Conservation (phyloP, 305 asterid genomes). For the Fraxinus albicans region DNA sequence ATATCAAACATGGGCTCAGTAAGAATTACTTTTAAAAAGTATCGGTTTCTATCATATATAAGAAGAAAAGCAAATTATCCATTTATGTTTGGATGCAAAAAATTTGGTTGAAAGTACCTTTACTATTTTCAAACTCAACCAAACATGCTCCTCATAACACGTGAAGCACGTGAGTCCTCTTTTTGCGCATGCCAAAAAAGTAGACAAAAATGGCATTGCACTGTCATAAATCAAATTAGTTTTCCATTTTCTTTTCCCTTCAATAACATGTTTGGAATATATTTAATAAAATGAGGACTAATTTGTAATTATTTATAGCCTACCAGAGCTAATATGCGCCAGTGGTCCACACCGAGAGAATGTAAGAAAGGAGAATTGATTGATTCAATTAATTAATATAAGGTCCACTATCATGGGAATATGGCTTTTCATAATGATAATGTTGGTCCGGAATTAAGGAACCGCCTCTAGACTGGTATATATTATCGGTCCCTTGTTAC, state of each 20-base stretch:
- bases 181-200: constrained; percentile 47
- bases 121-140: not conserved
- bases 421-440: constrained; percentile 14
- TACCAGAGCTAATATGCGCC: constrained; percentile 14
- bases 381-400: too few relatives aligned
- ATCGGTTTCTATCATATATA: too few relatives aligned
- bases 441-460: constrained; percentile 49
- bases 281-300: not conserved
- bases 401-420: constrained; percentile 31
- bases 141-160: not conserved
- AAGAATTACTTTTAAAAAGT: too few relatives aligned
- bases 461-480: constrained; percentile 26
- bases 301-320: not conserved
- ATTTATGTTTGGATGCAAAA: too few relatives aligned
- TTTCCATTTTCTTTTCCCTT: not conserved
- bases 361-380: not conserved
- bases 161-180: constrained; percentile 45
- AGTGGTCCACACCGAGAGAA: constrained; percentile 7
- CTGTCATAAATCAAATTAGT: constrained; percentile 5
- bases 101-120: not conserved
- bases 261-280: not conserved
- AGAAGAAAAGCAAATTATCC: not conserved
- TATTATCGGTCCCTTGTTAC: not conserved
- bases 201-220: constrained; percentile 26
- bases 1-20: too few relatives aligned